Evolutionary conservation across 805 yeast genomes (phyloP), one percentile per base, ranked within the genome.

Genomic region (Ogataea siamensis): DNA sequence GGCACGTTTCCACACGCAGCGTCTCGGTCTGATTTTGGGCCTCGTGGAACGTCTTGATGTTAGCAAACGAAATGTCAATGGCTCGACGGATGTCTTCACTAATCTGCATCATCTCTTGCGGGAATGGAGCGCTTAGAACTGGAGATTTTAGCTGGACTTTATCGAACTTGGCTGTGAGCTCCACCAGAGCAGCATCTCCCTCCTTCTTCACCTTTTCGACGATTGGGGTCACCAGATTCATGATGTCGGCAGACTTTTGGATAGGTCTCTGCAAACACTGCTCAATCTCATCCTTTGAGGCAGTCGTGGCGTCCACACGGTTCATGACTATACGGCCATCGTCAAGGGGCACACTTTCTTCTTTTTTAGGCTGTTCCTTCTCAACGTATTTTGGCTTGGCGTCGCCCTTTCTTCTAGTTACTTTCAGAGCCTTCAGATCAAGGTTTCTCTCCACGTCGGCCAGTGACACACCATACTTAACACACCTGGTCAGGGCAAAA

Each of bases 351-450:
- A 49, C 50, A 28, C 23, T 25, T 25, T 17, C 24, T 37, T 38
- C 44, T 20, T 15, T 32, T 38, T 34, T 40, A 17, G 42, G 34
- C 22, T 37, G 35, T 9, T 42, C 48, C 34, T 54, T 22, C 46
- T 70, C 62, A 34, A 78, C 45, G 63, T 83, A 93, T 58, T 81
- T 79, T 16, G 86, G 80, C 64, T 91, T 91, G 30, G 99, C 98
- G 66, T 93, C 96, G 37, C 99, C 99, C 64, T 80, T 83, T 60
- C 99, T 77, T 65, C 99, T 78, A 2, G 95, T 80, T 42, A 93
- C 87, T 64, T 91, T 91, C 55, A 81, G 66, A 32, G 87, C 74
- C 70, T 93, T 93, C 58, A 80, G 62, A 56, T 87, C 89, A 56
- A 93, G 71, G 63, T 91, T 87, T 50, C 71, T 73, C 66, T 89